phyloP scores from a whole-genome alignment of 345 rosid genomes.

The Acer campestre region DNA sequence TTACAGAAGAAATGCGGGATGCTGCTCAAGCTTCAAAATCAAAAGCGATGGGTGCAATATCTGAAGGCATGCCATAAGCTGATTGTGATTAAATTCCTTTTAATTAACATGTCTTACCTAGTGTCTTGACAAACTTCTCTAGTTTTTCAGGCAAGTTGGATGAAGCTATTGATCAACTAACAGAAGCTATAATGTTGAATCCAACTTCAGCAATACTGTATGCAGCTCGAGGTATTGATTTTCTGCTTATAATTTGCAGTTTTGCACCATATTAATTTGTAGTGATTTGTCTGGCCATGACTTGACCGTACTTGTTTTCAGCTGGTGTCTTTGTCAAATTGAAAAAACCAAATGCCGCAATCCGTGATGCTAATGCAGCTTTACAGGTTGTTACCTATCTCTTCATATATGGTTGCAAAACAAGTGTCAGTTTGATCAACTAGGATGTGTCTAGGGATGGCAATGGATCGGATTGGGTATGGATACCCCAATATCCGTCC shows the following conservation, averaged over 20 bases:
- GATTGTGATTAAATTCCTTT: background rate
- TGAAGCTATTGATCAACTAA: conserved; percentile 59
- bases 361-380: conserved; percentile 75
- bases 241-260: background rate
- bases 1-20: conserved; percentile 70
- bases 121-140: conserved; percentile 18
- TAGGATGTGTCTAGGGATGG: conserved; percentile 11
- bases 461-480: too few species aligned
- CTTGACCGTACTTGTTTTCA: conserved; percentile 35
- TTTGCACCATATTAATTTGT: background rate
- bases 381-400: conserved; percentile 51
- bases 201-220: conserved; percentile 78
- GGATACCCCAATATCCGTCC: too few species aligned
- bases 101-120: background rate
- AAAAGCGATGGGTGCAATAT: conserved; percentile 60
- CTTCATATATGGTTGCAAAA: conserved; percentile 4
- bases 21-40: conserved; percentile 66
- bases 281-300: background rate
- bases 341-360: conserved; percentile 86
- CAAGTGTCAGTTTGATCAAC: conserved; percentile 4
- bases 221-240: conserved; percentile 68
- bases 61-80: conserved; percentile 50
- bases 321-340: conserved; percentile 57
- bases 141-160: conserved; percentile 55
- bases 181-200: conserved; percentile 73